Base-by-base conservation (phyloP, 345 rosid genomes). In the Ricinus communis region DNA sequence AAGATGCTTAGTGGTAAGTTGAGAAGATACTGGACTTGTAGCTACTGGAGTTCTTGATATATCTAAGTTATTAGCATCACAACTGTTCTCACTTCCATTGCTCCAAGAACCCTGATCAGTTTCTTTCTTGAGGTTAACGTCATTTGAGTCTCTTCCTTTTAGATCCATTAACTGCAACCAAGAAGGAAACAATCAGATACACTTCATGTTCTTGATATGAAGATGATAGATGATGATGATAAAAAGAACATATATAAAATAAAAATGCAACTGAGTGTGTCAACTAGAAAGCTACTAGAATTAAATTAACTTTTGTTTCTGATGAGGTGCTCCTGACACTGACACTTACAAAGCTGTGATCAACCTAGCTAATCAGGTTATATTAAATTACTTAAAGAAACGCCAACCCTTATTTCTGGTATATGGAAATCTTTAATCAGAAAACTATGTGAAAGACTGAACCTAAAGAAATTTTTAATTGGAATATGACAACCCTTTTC, bases 41-140 rank as follows among this genome's bases (percentile, higher is more conserved):
- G 72, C 78, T 25, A 71, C 82, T 75, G 81, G 63, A 64, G 71
- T 78, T 77, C 86, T 86, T 75, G 88, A 79, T 21, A 79, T 69
- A 62, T 85, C 87, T 24, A 82, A 62, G 71, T 86, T 87, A 70
- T 87, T 88, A 28, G 79, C 76, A 57, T 88, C 97, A 47, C 82
- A 83, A 69, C 80, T 81, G 81, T 77, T 87, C 5, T 84, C 87
- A 57, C 91, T 88, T 45, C 81, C 97, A 73, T 87, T 86, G 88
- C 90, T 91, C 92, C 92, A 84, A 51, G 94, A 88, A 71, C 77
- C 85, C 49, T 88, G 83, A 62, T 68, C 74, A 15, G 78, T 76
- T 75, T 90, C 93, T 83, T 84, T 85, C 84, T 84, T 87, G 3
- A 68, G 79, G 72, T 68, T 67, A n/a, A 27, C n/a, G 64, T 81